Evolutionary conservation across 139 green algal genomes (phyloP).

Genomic region (Eudorina sp.): DNA sequence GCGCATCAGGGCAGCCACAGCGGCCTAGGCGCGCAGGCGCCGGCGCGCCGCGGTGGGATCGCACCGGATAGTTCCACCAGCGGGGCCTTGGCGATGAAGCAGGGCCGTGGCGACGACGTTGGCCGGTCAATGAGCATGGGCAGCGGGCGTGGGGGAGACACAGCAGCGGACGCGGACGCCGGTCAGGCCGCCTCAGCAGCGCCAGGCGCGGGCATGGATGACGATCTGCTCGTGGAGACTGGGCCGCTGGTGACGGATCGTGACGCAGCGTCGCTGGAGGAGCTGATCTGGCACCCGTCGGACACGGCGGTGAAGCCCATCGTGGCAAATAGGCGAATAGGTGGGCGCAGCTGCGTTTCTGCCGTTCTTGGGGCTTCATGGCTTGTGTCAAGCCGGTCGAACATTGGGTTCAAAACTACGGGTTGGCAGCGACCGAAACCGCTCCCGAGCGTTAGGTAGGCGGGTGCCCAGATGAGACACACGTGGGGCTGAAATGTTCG

Average conservation of each 20-base stretch:
- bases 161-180: not conserved
- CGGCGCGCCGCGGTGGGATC: conserved; percentile 5
- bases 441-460: no score
- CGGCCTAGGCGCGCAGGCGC: not conserved
- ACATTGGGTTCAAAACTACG: no score
- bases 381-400: no score
- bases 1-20: conserved; percentile 33
- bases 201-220: conserved; percentile 1
- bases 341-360: not conserved
- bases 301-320: conserved; percentile 93
- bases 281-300: conserved; percentile 85
- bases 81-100: not conserved
- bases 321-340: conserved; percentile 88
- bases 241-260: conserved; percentile 2
- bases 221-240: conserved; percentile 35
- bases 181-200: not conserved
- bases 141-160: not conserved
- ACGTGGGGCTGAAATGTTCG: no score
- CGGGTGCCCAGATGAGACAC: no score
- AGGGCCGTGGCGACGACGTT: conserved; percentile 1
- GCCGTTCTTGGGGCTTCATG: no score
- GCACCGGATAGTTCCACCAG: not conserved
- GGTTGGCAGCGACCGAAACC: no score
- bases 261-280: conserved; percentile 50
- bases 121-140: not conserved